Conservation (phyloP, 495 filamentous ascomycete species). For the Lasiosphaeriaceae sp. region DNA sequence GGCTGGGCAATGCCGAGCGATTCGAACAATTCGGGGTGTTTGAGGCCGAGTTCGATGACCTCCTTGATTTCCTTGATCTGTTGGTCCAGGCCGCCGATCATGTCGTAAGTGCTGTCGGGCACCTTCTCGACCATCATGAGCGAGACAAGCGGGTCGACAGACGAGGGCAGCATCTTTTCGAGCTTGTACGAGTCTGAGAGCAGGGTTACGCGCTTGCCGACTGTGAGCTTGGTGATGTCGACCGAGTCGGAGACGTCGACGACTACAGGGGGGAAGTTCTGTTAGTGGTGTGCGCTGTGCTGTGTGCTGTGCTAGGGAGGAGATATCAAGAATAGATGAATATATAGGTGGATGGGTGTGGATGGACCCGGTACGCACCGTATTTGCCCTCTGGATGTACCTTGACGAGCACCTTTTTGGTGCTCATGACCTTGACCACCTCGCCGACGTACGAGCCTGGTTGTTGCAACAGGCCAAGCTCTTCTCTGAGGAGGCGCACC, state of each 20-base stretch:
- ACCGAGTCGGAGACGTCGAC: slow-evolving; percentile 95
- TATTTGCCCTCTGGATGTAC: slow-evolving; percentile 99
- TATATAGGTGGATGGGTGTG: too few species aligned
- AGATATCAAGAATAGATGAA: too few species aligned
- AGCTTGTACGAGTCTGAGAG: slow-evolving; percentile 96
- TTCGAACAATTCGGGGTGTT: slow-evolving; percentile 98
- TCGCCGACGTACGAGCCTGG: slow-evolving; percentile 98
- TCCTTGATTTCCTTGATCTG: slow-evolving; percentile 99
- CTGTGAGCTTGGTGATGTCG: slow-evolving; percentile 90
- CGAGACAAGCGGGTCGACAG: slow-evolving; percentile 97
- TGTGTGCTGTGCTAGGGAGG: too few species aligned
- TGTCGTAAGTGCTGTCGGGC: slow-evolving; percentile 99
- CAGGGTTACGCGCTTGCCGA: slow-evolving; percentile 95
- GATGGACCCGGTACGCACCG: slow-evolving; percentile 52
- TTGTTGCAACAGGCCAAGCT: slow-evolving; percentile 93
- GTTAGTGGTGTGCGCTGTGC: neutral
- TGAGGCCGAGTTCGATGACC: slow-evolving; percentile 96
- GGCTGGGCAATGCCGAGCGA: slow-evolving; percentile 97
- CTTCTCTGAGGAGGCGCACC: slow-evolving; percentile 90
- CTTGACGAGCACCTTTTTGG: slow-evolving; percentile 98
- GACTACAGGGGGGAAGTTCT: slow-evolving; percentile 53
- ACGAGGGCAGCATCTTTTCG: slow-evolving; percentile 95
- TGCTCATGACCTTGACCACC: slow-evolving; percentile 99
- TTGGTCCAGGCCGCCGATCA: slow-evolving; percentile 98
- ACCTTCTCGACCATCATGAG: slow-evolving; percentile 99